Evolutionary conservation across 2,329 filamentous ascomycete genomes (phyloP), one percentile per base, ranked within the genome.

Genomic region (Ophiostoma australiae): DNA sequence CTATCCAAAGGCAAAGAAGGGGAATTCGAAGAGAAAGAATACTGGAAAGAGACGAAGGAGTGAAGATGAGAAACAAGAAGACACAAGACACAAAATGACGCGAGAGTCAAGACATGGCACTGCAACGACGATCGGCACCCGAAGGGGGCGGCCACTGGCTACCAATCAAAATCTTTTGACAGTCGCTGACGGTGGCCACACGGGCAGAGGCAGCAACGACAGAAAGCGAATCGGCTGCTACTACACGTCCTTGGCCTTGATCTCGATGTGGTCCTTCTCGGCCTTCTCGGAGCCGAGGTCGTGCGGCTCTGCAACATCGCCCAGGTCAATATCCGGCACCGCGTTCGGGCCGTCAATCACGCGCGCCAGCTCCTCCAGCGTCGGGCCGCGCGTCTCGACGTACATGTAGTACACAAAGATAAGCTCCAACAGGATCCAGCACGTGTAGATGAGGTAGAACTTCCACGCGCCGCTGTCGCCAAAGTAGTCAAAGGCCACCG

Each of bases 291-390:
- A n/a, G 61, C 10, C 17, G n/a, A 23, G 33, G 6, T 67, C 37
- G 7, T 37, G 31, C 20, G 31, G 27, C 58, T 65, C 58, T 3
- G 58, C 58, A 23, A 39, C 63, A 15, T 67, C 63, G 67, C 71
- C 72, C 17, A 37, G 66, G 39, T 67, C 70, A 61, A 71, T 70
- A 61, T 72, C 72, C 17, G 70, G 55, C 27, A 72, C 52, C 23
- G 72, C 72, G 15, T 31, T 1, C 27, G 72, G 71, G 69, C 72
- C 73, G 61, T 74, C 78, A 65, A 79, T 79, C 72, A 91, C 88
- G 70, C 86, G 83, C 75, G 91, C 89, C 78, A 74, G 63, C 55
- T 74, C 73, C 70, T 74, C 73, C 2, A 74, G 68, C 15, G 63
- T 72, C 27, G 61, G 70, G n/a, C 69, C 69, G 63, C 48, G 72